Base-by-base conservation (phyloP, 768 basidiomycete genomes). In the Pleurotus pulmonarius region DNA sequence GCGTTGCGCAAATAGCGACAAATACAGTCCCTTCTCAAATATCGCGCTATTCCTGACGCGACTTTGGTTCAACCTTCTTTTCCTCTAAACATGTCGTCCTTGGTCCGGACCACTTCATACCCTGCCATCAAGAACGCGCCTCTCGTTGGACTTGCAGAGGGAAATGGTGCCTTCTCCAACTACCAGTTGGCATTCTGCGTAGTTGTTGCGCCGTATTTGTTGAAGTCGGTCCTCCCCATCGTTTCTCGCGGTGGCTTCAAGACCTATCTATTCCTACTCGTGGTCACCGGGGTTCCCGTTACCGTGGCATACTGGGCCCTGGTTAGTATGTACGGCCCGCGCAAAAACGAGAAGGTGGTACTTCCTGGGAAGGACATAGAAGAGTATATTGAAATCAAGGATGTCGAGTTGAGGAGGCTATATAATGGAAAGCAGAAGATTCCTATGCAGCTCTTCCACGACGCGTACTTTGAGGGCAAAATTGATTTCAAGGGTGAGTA, bases 381-480 rank as follows among this genome's bases (percentile, higher is more conserved):
- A 63, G 83, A 90, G 61, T 99, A 98, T 70, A 90, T 98, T 66
- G 88, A 86, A 45, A 88, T 98, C 75, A 87, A 92, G 58, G 93
- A 96, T 75, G 71, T 75, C 0, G 88, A 86, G 58, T 81, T 98
- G 68, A 90, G 85, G 76, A 77, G 79, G 26, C 77, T 84, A 58
- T 98, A 95, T 75, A 72, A 83, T 29, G 88, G 86, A 61, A 90
- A 87, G 73, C 83, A 86, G 63, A 98, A 97, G 73, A 98, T 99
- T 57, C 94, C 94, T 51, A 95, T 97, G 88, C 96, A 99, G 74
- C 74, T 90, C 62, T 96, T 97, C 80, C 88, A 98, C 68, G 97
- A 99, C 77, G 92, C 93, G 60, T 98, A 89, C 75, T 98, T 99
- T 69, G 94, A 95, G 49, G 88, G 88, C 48, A 98, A 98, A 75